A percentile compares a stretch with the other conserved stretches of the same genome.
Conservation (phyloP, 805 yeast genomes). For the Metschnikowia dekortorum region DNA sequence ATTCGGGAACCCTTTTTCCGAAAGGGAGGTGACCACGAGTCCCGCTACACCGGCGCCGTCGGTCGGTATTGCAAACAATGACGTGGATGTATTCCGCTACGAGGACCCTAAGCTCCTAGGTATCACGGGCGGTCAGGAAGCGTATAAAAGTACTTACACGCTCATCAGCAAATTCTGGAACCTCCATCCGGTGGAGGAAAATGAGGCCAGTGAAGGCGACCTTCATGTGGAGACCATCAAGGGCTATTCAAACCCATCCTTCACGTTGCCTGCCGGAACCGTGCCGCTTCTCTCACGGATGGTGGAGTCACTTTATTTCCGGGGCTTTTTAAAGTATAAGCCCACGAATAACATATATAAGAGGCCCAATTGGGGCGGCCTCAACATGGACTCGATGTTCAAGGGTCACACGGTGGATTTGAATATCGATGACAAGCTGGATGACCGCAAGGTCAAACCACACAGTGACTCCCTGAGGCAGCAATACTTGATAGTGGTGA, state of each 20-base stretch:
- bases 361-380: constrained; percentile 44
- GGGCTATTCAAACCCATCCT: constrained; percentile 48
- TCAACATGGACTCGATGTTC: constrained; percentile 37
- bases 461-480: constrained; percentile 6
- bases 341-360: constrained; percentile 32
- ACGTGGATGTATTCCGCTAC: constrained; percentile 8
- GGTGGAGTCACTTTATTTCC: constrained; percentile 60
- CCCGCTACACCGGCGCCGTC: constrained; percentile 7
- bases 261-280: constrained; percentile 70
- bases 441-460: constrained; percentile 12
- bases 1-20: constrained; percentile 11
- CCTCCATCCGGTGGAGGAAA: constrained; percentile 42
- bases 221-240: constrained; percentile 9
- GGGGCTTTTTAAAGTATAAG: constrained; percentile 46
- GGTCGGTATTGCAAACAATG: background rate
- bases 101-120: constrained; percentile 23
- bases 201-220: constrained; percentile 6
- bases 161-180: constrained; percentile 43
- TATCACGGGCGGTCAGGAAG: constrained; percentile 25
- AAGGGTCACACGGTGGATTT: constrained; percentile 38
- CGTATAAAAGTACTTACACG: constrained; percentile 31
- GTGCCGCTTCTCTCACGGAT: constrained; percentile 73
- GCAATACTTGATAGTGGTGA: constrained; percentile 43
- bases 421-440: constrained; percentile 28
- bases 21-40: constrained; percentile 13